phyloP scores from a whole-genome alignment of 371 early-diverging fungal genomes.

The Thermomucor indicae-seudaticae region DNA sequence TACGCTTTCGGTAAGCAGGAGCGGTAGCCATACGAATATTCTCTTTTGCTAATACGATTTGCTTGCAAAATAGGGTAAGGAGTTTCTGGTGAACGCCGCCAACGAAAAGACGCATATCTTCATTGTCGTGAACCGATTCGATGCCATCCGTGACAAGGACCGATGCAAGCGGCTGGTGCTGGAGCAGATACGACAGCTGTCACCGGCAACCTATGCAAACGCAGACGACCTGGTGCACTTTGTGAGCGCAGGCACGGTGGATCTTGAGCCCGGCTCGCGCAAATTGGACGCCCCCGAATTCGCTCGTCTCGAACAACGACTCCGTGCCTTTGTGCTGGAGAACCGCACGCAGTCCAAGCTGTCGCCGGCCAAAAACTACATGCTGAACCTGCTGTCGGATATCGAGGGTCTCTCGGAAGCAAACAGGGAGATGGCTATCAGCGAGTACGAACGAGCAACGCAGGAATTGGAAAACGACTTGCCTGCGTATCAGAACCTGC shows the following conservation, averaged over 20 bases:
- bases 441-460: conserved; percentile 29
- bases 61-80: conserved; percentile 65
- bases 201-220: conserved; percentile 88
- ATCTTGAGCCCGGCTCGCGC: conserved; percentile 37
- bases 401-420: conserved; percentile 51
- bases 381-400: conserved; percentile 77
- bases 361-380: conserved; percentile 89
- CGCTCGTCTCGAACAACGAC: conserved; percentile 73
- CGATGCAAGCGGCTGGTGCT: conserved; percentile 89
- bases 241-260: conserved; percentile 76
- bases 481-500: conserved; percentile 54
- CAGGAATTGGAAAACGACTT: conserved; percentile 47
- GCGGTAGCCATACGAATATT: not conserved
- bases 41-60: not conserved
- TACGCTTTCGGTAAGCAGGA: conserved; percentile 80
- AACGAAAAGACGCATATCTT: conserved; percentile 98
- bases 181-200: conserved; percentile 90
- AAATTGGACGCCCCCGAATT: conserved; percentile 63
- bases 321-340: conserved; percentile 91
- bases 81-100: conserved; percentile 92
- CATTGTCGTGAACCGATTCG: conserved; percentile 96
- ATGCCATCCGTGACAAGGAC: conserved; percentile 90
- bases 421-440: conserved; percentile 45
- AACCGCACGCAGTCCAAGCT: conserved; percentile 94
- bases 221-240: conserved; percentile 95